Evolutionary conservation across 768 basidiomycete genomes (phyloP).

Genomic region (Pleurotus ostreatus): DNA sequence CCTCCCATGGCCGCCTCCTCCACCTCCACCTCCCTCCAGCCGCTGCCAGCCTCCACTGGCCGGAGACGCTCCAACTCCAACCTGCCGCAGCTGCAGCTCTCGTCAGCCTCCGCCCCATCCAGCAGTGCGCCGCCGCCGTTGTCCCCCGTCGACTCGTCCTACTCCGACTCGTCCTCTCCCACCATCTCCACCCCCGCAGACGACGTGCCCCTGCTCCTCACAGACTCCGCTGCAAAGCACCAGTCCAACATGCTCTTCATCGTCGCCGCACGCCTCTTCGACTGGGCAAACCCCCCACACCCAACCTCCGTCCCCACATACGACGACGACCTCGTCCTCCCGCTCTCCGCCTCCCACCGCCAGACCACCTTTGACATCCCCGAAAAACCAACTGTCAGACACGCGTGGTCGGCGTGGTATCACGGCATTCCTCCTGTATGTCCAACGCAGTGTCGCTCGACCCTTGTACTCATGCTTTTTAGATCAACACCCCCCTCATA

Average conservation of each 20-base stretch:
- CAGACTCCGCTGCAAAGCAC: constrained; percentile 11
- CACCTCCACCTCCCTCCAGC: constrained; percentile 41
- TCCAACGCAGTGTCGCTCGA: constrained; percentile 11
- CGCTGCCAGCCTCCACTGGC: constrained; percentile 39
- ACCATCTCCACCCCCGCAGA: constrained; percentile 10
- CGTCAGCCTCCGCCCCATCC: constrained; percentile 16
- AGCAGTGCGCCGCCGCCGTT: constrained; percentile 11
- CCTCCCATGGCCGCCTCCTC: no score
- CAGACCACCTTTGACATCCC: constrained; percentile 30
- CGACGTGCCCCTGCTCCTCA: constrained; percentile 1
- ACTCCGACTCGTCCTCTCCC: constrained; percentile 13
- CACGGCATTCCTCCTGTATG: constrained; percentile 27
- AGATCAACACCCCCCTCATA: constrained; percentile 37
- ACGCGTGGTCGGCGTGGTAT: constrained; percentile 20
- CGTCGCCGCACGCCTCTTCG: constrained; percentile 46
- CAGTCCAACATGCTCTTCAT: constrained; percentile 46
- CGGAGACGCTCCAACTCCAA: constrained; percentile 53
- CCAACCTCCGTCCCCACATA: constrained; percentile 33
- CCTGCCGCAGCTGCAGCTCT: constrained; percentile 40
- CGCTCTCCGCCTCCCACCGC: constrained; percentile 49
- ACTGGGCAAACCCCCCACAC: constrained; percentile 47
- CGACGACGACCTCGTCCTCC: constrained; percentile 49
- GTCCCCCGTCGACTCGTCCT: constrained; percentile 9
- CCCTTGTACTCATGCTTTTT: constrained; percentile 11
- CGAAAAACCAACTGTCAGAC: constrained; percentile 28